A percentile compares a stretch with the other conserved stretches of the same genome.
phyloP scores from a whole-genome alignment of 2,329 filamentous ascomycete species.

The Verticillium isaacii region DNA sequence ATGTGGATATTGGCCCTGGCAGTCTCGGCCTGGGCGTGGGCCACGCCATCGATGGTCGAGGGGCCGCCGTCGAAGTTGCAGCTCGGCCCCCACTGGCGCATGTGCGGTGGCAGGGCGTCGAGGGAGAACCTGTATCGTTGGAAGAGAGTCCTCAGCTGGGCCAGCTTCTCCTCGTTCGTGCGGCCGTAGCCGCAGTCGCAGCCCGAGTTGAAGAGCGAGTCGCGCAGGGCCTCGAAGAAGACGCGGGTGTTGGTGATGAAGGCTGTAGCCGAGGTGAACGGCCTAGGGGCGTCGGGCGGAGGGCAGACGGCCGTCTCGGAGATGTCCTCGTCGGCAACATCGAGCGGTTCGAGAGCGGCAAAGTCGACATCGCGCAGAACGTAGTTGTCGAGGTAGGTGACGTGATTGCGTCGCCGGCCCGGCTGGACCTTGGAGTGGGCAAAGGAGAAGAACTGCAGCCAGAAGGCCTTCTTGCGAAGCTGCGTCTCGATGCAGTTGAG shows the following conservation, averaged over 20 bases:
- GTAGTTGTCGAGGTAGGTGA: conserved; percentile 22
- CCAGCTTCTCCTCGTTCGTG: conserved; percentile 12
- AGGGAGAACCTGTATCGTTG: conserved; percentile 24
- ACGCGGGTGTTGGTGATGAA: conserved; percentile 24
- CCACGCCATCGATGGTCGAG: not conserved
- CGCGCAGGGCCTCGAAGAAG: conserved; percentile 16
- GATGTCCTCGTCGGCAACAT: conserved; percentile 26
- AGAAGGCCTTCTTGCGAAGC: conserved; percentile 30
- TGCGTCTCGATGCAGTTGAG: conserved; percentile 26
- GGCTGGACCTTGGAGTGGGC: conserved; percentile 8
- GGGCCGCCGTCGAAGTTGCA: not conserved
- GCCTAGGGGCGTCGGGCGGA: conserved; percentile 4
- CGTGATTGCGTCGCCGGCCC: conserved; percentile 11
- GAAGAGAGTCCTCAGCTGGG: conserved; percentile 18
- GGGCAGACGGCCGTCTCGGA: conserved; percentile 12
- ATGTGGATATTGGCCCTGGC: conserved; percentile 29
- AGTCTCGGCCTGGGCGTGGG: conserved; percentile 16
- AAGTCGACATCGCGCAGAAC: conserved; percentile 22
- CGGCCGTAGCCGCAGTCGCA: conserved; percentile 9
- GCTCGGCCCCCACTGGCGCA: conserved; percentile 17
- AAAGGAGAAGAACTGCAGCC: conserved; percentile 27
- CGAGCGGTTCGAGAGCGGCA: conserved; percentile 24
- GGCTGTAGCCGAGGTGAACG: conserved; percentile 18
- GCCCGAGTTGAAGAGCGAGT: conserved; percentile 10
- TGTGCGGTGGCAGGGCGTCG: conserved; percentile 18